Evolutionary conservation across 2,329 filamentous ascomycete species (phyloP).

Genomic region (Phaeoacremonium minimum): DNA sequence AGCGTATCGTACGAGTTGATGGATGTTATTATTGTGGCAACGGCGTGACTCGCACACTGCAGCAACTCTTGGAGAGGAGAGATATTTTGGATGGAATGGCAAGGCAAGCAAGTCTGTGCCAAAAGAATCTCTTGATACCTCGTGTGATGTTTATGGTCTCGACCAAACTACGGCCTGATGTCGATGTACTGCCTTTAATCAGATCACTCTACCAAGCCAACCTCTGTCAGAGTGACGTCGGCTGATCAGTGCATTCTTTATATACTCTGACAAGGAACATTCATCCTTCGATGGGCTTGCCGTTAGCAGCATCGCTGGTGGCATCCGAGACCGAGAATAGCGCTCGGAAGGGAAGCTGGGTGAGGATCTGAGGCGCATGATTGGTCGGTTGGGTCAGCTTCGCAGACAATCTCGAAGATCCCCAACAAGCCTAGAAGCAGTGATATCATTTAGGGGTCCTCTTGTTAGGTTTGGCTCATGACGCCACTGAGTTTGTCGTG

Average conservation of each 20-base stretch:
- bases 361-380: neutral
- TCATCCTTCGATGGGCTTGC: too few relatives aligned
- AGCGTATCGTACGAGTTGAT: neutral
- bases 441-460: too few relatives aligned
- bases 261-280: neutral
- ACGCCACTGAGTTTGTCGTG: too few relatives aligned
- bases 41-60: neutral
- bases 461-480: too few relatives aligned
- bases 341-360: neutral
- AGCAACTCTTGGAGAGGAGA: neutral
- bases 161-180: neutral
- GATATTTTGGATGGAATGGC: neutral
- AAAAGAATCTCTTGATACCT: neutral
- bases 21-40: neutral
- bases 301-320: neutral
- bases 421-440: too few relatives aligned
- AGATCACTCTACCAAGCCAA: neutral
- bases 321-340: neutral
- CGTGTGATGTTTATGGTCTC: neutral
- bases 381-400: neutral
- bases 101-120: neutral
- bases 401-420: too few relatives aligned
- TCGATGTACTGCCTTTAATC: neutral
- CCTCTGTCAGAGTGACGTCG: neutral
- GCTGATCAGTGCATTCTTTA: neutral